Conservation (phyloP, 768 basidiomycete genomes). For the Sarcodon sp. region DNA sequence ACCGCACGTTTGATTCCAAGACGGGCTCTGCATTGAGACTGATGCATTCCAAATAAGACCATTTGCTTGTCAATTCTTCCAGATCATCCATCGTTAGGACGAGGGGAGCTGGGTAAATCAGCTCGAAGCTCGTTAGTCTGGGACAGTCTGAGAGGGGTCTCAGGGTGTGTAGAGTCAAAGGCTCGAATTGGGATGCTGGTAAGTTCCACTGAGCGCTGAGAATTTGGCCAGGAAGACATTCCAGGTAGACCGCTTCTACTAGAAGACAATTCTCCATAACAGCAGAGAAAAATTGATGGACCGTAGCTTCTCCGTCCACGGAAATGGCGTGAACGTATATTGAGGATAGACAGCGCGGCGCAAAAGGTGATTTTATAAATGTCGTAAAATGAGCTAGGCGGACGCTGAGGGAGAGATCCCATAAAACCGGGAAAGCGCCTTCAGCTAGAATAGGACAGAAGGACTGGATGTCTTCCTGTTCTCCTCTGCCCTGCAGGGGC, state of each 20-base stretch:
- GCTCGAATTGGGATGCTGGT: constrained; percentile 9
- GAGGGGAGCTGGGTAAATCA: constrained; percentile 14
- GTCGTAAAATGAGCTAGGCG: constrained; percentile 28
- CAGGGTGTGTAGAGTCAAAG: constrained; percentile 21
- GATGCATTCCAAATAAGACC: constrained; percentile 14
- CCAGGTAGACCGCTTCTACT: constrained; percentile 30
- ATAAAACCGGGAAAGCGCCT: constrained; percentile 40
- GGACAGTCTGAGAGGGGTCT: constrained; percentile 21
- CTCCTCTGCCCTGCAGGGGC: constrained; percentile 33
- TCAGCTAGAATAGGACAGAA: constrained; percentile 31
- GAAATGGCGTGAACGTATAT: constrained; percentile 38
- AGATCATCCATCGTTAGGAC: constrained; percentile 14
- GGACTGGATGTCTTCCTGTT: constrained; percentile 25
- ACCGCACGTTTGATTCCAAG: constrained; percentile 3
- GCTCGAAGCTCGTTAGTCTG: constrained; percentile 19
- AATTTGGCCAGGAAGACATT: constrained; percentile 15
- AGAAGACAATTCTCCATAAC: constrained; percentile 33
- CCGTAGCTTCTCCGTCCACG: constrained; percentile 26
- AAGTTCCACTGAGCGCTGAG: constrained; percentile 5
- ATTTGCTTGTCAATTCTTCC: constrained; percentile 15
- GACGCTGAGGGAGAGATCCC: constrained; percentile 36
- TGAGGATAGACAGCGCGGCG: constrained; percentile 34
- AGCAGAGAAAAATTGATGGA: constrained; percentile 29
- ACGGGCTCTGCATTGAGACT: constrained; percentile 14
- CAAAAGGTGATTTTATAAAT: constrained; percentile 30